phyloP scores from a whole-genome alignment of 805 yeast species.

The Candida germanica region DNA sequence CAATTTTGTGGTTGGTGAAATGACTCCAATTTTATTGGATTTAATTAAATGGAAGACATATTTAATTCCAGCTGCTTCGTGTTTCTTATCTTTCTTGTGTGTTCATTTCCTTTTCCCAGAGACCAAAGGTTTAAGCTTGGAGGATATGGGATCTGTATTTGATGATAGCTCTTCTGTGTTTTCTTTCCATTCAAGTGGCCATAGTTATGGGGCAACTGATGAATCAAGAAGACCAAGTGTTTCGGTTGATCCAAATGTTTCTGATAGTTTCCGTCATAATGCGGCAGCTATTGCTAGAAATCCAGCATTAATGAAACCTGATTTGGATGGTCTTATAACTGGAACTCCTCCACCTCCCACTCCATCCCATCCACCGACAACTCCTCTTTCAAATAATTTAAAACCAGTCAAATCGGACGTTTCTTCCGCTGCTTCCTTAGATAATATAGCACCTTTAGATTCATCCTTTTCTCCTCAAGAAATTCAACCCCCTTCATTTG shows the following conservation, averaged over 20 bases:
- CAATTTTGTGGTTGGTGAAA: constrained; percentile 87
- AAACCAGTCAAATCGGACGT: constrained; percentile 24
- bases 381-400: constrained; percentile 7
- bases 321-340: constrained; percentile 28
- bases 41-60: constrained; percentile 75
- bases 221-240: constrained; percentile 20
- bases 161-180: constrained; percentile 54
- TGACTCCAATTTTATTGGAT: constrained; percentile 84
- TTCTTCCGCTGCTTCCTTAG: constrained; percentile 17
- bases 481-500: constrained; percentile 34
- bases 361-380: constrained; percentile 2
- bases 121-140: constrained; percentile 82
- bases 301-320: constrained; percentile 28
- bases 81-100: constrained; percentile 67
- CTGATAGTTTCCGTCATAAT: constrained; percentile 23
- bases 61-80: constrained; percentile 75
- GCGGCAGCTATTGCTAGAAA: constrained; percentile 47
- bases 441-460: constrained; percentile 17
- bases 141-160: constrained; percentile 89
- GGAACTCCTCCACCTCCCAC: constrained; percentile 24
- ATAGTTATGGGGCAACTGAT: constrained; percentile 15
- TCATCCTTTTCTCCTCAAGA: constrained; percentile 25
- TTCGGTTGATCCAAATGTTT: constrained; percentile 8
- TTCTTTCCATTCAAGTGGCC: constrained; percentile 36
- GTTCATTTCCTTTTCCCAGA: constrained; percentile 81